A percentile compares a stretch with the other conserved stretches of the same genome.
These are phyloP conservation scores for Kurtzmaniella quercitrusa DNA, from an alignment of 1,139 yeast species.

Conservation along the genomic window DNA sequence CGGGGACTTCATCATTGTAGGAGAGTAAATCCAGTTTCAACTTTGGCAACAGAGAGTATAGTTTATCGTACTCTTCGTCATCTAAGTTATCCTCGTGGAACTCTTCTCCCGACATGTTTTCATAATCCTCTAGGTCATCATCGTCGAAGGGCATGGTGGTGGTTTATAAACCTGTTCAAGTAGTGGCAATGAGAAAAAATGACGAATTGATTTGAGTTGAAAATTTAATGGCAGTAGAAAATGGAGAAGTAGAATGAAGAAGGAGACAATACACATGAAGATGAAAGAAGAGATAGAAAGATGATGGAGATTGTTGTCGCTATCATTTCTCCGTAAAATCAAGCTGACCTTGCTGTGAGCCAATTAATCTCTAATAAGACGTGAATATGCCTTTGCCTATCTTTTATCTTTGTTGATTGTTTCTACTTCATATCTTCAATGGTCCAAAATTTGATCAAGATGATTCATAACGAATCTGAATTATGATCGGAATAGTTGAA, in stretches of 20 bases:
- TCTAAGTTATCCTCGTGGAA: conserved; percentile 40
- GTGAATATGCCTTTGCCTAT: too few relatives aligned
- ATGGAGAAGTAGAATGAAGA: not conserved
- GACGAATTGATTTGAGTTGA: not conserved
- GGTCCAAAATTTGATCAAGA: too few relatives aligned
- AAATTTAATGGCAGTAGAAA: not conserved
- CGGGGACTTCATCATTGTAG: conserved; percentile 46
- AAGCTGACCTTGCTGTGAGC: too few relatives aligned
- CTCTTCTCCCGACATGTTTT: conserved; percentile 38
- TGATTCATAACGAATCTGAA: too few relatives aligned
- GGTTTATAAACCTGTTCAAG: too few relatives aligned
- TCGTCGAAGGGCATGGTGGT: conserved; percentile 21
- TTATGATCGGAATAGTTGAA: too few relatives aligned
- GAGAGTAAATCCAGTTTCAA: conserved; percentile 30
- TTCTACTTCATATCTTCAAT: too few relatives aligned
- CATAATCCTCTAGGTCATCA: conserved; percentile 43
- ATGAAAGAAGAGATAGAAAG: too few relatives aligned
- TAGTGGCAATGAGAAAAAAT: not conserved
- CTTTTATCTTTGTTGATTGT: too few relatives aligned
- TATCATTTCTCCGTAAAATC: too few relatives aligned
- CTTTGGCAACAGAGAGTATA: conserved; percentile 38
- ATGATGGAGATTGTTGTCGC: not conserved
- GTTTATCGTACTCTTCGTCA: conserved; percentile 48
- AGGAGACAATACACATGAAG: too few relatives aligned
- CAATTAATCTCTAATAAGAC: too few relatives aligned